phyloP scores from a whole-genome alignment of 2,329 filamentous ascomycete genomes.

The Fusarium tanahbumbuense region DNA sequence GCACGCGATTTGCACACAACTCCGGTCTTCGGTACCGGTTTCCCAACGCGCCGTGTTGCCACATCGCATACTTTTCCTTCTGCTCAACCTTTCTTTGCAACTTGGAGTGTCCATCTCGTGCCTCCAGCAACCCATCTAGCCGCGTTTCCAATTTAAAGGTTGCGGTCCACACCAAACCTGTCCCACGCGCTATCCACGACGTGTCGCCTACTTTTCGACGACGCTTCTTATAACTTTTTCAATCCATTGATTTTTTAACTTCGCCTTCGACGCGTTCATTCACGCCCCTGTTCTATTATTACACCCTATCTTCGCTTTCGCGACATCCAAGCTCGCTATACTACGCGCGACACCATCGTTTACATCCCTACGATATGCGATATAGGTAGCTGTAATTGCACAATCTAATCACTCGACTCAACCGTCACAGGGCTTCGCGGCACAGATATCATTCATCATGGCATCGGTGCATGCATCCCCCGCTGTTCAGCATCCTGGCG shows the following conservation, averaged over 20 bases:
- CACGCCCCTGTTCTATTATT: constrained; percentile 28
- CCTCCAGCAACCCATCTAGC: constrained; percentile 34
- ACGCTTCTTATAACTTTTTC: constrained; percentile 28
- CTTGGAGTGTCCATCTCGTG: constrained; percentile 40
- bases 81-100: constrained; percentile 42
- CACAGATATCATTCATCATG: constrained; percentile 65
- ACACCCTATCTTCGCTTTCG: constrained; percentile 40
- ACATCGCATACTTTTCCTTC: constrained; percentile 59
- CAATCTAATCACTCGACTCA: constrained; percentile 45
- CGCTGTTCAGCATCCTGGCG: constrained; percentile 73
- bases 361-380: constrained; percentile 55
- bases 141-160: constrained; percentile 41
- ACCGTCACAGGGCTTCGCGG: constrained; percentile 32
- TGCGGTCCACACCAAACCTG: constrained; percentile 37
- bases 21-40: constrained; percentile 55
- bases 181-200: constrained; percentile 47
- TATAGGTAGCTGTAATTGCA: constrained; percentile 46
- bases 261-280: constrained; percentile 46
- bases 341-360: constrained; percentile 40
- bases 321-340: constrained; percentile 37
- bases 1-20: constrained; percentile 66
- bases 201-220: constrained; percentile 44
- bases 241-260: constrained; percentile 33
- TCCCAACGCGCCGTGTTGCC: constrained; percentile 56
- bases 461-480: constrained; percentile 81